Evolutionary conservation across 1,139 yeast species (phyloP).

Genomic region (Eremothecium gossypii): DNA sequence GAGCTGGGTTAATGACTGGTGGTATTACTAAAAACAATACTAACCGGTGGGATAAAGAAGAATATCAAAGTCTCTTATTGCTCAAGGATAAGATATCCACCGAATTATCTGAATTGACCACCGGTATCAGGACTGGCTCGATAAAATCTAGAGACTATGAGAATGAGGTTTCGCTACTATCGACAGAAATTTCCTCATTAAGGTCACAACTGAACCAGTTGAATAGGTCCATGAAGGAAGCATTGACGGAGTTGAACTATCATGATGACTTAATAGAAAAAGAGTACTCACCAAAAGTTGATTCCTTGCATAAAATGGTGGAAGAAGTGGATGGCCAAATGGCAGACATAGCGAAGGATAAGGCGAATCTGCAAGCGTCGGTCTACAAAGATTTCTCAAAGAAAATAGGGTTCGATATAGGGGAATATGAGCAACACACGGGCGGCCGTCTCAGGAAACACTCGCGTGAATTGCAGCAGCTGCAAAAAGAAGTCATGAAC

Average conservation of each 20-base stretch:
- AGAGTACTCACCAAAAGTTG: slow-evolving; percentile 31
- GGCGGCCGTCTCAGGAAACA: slow-evolving; percentile 53
- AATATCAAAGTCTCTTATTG: slow-evolving; percentile 47
- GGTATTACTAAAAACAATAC: slow-evolving; percentile 43
- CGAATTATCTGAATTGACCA: slow-evolving; percentile 45
- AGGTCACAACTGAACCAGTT: slow-evolving; percentile 43
- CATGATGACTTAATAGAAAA: slow-evolving; percentile 32
- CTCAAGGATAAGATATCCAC: slow-evolving; percentile 51
- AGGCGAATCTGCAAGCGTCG: slow-evolving; percentile 35
- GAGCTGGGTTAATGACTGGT: slow-evolving; percentile 89
- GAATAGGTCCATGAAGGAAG: slow-evolving; percentile 46
- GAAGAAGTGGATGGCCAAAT: slow-evolving; percentile 17
- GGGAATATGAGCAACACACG: slow-evolving; percentile 60
- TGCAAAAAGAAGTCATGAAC: slow-evolving; percentile 50
- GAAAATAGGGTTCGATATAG: slow-evolving; percentile 46
- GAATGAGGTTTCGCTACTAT: slow-evolving; percentile 42
- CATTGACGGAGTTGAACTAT: slow-evolving; percentile 46
- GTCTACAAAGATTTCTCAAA: slow-evolving; percentile 49
- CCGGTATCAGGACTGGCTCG: slow-evolving; percentile 42
- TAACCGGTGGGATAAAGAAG: slow-evolving; percentile 68
- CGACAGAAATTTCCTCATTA: slow-evolving; percentile 42
- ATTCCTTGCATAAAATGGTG: slow-evolving; percentile 17
- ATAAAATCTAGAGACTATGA: slow-evolving; percentile 53
- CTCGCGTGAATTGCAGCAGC: slow-evolving; percentile 56
- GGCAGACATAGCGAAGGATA: slow-evolving; percentile 26